phyloP scores from a whole-genome alignment of 164 flowering plant species.

The Liriodendron chinense region DNA sequence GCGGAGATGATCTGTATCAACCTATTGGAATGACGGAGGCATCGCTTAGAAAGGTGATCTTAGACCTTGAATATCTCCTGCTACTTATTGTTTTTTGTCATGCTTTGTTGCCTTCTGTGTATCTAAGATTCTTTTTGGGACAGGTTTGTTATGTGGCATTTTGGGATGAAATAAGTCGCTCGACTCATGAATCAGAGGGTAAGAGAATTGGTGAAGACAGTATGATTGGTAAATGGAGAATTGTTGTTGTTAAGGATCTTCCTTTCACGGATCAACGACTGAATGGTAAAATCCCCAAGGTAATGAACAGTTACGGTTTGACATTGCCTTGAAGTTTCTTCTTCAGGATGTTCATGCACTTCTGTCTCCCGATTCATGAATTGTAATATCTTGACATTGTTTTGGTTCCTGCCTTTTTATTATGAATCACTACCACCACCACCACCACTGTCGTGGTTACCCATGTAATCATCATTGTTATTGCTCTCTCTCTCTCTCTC shows the following conservation, averaged over 20 bases:
- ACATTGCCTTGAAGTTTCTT: neutral
- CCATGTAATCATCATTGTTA: too few relatives aligned
- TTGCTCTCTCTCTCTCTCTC: too few relatives aligned
- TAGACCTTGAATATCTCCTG: neutral
- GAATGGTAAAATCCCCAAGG: slow-evolving; percentile 99
- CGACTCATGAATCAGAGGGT: slow-evolving; percentile 63
- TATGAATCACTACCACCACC: too few relatives aligned
- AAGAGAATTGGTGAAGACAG: slow-evolving; percentile 51
- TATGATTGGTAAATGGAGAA: slow-evolving; percentile 87
- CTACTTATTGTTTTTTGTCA: neutral
- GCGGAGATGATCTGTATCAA: slow-evolving; percentile 97
- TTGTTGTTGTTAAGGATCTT: slow-evolving; percentile 69
- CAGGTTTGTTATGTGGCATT: slow-evolving; percentile 98
- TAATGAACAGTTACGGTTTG: slow-evolving; percentile 16
- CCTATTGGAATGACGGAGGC: slow-evolving; percentile 88
- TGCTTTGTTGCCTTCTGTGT: neutral
- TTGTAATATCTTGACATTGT: neutral
- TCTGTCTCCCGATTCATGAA: neutral
- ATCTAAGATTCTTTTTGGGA: slow-evolving; percentile 6
- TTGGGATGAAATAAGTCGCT: slow-evolving; percentile 89
- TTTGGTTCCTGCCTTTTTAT: neutral
- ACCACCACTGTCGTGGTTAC: too few relatives aligned
- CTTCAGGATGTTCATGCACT: too few relatives aligned
- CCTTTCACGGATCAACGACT: slow-evolving; percentile 91
- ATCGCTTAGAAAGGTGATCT: slow-evolving; percentile 65